Conservation (phyloP, 2,329 filamentous ascomycete genomes). For the Cladosporium oxysporum region DNA sequence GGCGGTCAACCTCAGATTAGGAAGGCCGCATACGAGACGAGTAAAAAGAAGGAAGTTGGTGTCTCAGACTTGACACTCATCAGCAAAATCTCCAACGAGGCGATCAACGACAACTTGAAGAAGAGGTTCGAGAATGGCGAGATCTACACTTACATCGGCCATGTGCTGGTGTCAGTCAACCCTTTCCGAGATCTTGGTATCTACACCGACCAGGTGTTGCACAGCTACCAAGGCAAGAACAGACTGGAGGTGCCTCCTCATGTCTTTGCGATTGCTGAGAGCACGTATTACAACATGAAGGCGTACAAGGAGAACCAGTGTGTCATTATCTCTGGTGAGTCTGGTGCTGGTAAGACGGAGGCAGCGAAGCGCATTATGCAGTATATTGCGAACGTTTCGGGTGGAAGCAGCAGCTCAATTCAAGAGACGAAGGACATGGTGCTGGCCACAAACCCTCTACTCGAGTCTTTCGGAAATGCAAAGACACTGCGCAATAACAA, state of each 20-base stretch:
- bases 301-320: conserved; percentile 99
- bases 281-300: conserved; percentile 99
- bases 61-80: conserved; percentile 96
- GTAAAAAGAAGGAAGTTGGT: conserved; percentile 99
- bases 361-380: conserved; percentile 99
- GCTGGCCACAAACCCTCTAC: conserved; percentile 91
- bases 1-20: conserved; percentile 71
- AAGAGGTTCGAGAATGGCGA: conserved; percentile 96
- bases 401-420: conserved; percentile 79
- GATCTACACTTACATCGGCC: conserved; percentile 99
- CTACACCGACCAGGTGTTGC: conserved; percentile 91
- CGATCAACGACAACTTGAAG: conserved; percentile 98
- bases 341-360: conserved; percentile 96
- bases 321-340: conserved; percentile 98
- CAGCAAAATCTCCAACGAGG: conserved; percentile 98
- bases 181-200: conserved; percentile 94
- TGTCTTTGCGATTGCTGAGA: conserved; percentile 96
- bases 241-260: conserved; percentile 83
- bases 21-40: conserved; percentile 93
- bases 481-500: conserved; percentile 99
- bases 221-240: conserved; percentile 96
- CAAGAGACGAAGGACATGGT: conserved; percentile 99
- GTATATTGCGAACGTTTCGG: conserved; percentile 97
- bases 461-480: conserved; percentile 97
- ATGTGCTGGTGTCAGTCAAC: conserved; percentile 98